Percentiles rank a stretch among this genome's conserved stretches.
These are phyloP conservation scores for Aspergillus hortae DNA, from an alignment of 2,329 filamentous ascomycete genomes.

Conservation along the genomic window DNA sequence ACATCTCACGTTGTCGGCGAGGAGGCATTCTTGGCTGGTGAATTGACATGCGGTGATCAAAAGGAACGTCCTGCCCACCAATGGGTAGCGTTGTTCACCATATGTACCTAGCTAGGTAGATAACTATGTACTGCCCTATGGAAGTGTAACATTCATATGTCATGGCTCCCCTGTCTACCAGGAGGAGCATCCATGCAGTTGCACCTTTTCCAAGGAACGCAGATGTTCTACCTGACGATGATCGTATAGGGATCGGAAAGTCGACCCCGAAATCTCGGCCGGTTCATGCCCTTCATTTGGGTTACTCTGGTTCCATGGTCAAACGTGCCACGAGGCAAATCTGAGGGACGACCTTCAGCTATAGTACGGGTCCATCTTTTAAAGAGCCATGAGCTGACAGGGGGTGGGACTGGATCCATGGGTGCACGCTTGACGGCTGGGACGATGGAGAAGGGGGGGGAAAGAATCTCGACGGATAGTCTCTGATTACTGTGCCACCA, in stretches of 20 bases:
- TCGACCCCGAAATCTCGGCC: not conserved
- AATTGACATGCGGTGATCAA: constrained; percentile 12
- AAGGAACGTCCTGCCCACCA: not conserved
- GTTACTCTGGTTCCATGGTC: not conserved
- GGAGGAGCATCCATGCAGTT: too few relatives aligned
- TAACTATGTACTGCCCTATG: not conserved
- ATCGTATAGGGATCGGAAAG: constrained; percentile 1
- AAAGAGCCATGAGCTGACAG: constrained; percentile 11
- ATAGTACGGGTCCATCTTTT: constrained; percentile 5
- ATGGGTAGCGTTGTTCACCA: not conserved
- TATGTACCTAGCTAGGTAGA: not conserved
- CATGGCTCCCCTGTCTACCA: not conserved
- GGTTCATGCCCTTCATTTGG: not conserved
- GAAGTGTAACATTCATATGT: not conserved
- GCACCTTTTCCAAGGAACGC: too few relatives aligned
- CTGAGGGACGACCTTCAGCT: too few relatives aligned
- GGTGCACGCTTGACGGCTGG: not conserved
- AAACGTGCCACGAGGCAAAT: constrained; percentile 9
- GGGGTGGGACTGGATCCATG: constrained; percentile 8
- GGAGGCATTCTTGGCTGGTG: constrained; percentile 8
- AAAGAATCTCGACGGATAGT: too few relatives aligned
- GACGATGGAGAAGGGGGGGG: not conserved
- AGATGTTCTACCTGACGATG: not conserved
- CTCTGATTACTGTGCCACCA: not conserved
- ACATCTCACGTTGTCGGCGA: constrained; percentile 25